Evolutionary conservation across 129 eudicot genomes (phyloP).

Genomic region (Kitagawia praeruptora): DNA sequence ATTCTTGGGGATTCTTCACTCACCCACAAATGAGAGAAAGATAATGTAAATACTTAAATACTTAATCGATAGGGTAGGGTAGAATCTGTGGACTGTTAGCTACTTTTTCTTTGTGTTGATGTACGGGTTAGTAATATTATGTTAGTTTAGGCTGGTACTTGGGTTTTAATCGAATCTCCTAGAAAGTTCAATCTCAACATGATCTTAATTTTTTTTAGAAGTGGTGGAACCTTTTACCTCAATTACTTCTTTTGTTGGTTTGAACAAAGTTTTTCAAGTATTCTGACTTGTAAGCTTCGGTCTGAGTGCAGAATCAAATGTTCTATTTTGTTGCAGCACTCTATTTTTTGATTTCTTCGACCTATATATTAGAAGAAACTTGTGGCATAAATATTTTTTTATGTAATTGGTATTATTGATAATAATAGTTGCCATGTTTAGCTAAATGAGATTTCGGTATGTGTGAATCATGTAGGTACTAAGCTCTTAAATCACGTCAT

Average conservation of each 20-base stretch:
- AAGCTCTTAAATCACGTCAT: slow-evolving; percentile 75
- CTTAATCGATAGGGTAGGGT: not conserved
- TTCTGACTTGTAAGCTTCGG: not conserved
- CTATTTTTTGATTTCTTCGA: not conserved
- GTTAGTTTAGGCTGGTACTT: too few relatives aligned
- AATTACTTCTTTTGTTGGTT: not conserved
- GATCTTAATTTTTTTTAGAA: too few relatives aligned
- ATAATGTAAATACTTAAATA: too few relatives aligned
- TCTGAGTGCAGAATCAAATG: not conserved
- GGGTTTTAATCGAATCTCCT: too few relatives aligned
- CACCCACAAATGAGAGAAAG: too few relatives aligned
- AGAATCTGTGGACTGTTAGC: not conserved
- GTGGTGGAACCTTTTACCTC: not conserved
- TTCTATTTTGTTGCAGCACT: not conserved
- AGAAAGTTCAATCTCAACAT: too few relatives aligned
- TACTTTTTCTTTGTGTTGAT: not conserved
- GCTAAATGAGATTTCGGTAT: not conserved
- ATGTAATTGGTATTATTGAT: not conserved
- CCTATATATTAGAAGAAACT: not conserved
- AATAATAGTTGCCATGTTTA: not conserved
- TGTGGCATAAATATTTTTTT: not conserved
- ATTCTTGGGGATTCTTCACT: too few relatives aligned
- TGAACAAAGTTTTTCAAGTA: too few relatives aligned
- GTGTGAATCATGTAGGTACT: slow-evolving; percentile 40
- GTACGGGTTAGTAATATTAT: too few relatives aligned